Base-by-base conservation (phyloP, 192 early-diverging fungal species). In the Cetraspora pellucida region DNA sequence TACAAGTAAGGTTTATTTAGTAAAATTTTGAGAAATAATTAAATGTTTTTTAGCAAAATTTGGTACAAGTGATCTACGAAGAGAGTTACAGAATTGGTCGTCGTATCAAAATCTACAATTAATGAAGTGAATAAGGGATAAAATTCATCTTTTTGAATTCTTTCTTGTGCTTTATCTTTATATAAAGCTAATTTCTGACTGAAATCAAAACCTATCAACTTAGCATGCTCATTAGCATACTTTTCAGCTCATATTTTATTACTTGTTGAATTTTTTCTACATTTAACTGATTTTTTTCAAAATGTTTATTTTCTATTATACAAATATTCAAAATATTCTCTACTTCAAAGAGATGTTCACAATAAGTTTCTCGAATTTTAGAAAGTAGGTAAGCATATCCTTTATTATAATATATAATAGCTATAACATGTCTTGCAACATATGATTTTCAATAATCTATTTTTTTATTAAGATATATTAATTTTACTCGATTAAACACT, bases 381-480 rank as follows among this genome's bases (percentile, higher is more conserved):
- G 31, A 37, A 37, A 37, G 31, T 37, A 37, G 5, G 31, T 27
- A 59, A 27, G 21, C 23, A 27, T 27, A 27, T 19, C 19, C 16
- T 54, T 60, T 25, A 60, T 25, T 60, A 60, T 60, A 60, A 23
- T 60, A 23, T 0, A 60, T 17, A 60, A 60, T 11, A 60, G 58
- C 58, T 0, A 60, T 11, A 27, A 11, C 58, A 60, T 60, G 5
- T 3, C 21, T 0, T 60, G 21, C 23, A 27, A 0, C 5, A 10
- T 60, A 60, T 23, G 58, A 23, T 25, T 60, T 60, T 23, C 23
- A 60, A 60, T 60, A 60, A 60, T 60, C 58, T 23, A 60, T 60
- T 60, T 60, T 60, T 60, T 60, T 60, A 60, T 60, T 23, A 2
- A 8, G 23, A 60, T 23, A 60, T 2, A 17, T 8, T 0, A 60